A percentile compares a stretch with the other conserved stretches of the same genome.
Evolutionary conservation across 768 basidiomycete genomes (phyloP).

Genomic region (Trametes elegans): DNA sequence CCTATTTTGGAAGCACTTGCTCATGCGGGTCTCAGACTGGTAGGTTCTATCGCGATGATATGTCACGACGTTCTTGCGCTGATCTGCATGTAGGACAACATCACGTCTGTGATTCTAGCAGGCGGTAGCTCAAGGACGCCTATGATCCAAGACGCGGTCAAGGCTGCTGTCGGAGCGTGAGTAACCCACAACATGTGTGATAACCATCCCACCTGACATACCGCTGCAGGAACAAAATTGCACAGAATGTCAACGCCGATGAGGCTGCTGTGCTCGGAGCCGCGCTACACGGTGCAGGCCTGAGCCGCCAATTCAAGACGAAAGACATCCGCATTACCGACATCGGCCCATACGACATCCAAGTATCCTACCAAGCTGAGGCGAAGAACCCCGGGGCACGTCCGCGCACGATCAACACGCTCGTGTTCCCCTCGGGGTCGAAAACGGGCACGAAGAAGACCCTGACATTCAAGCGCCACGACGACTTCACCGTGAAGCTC

Average conservation of each 20-base stretch:
- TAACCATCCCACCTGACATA: background rate
- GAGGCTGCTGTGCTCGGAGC: slow-evolving; percentile 93
- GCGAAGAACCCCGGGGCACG: slow-evolving; percentile 45
- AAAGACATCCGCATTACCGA: slow-evolving; percentile 89
- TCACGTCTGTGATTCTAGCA: slow-evolving; percentile 88
- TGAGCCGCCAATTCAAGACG: slow-evolving; percentile 91
- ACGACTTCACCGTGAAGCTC: slow-evolving; percentile 78
- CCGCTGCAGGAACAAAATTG: slow-evolving; percentile 69
- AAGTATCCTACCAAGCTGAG: slow-evolving; percentile 74
- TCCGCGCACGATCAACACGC: slow-evolving; percentile 69
- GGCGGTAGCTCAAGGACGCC: slow-evolving; percentile 90
- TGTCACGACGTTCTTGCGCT: background rate
- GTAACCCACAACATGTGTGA: slow-evolving; percentile 29
- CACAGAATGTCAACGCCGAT: slow-evolving; percentile 94
- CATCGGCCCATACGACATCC: slow-evolving; percentile 68
- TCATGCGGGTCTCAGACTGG: slow-evolving; percentile 64
- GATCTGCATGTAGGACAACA: slow-evolving; percentile 52
- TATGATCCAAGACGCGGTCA: slow-evolving; percentile 85
- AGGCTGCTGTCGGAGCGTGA: slow-evolving; percentile 73
- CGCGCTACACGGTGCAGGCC: slow-evolving; percentile 85
- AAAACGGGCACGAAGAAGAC: slow-evolving; percentile 83
- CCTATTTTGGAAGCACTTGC: slow-evolving; percentile 76
- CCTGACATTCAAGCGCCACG: slow-evolving; percentile 79
- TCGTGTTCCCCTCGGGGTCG: slow-evolving; percentile 75
- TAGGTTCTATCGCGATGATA: slow-evolving; percentile 31